Base-by-base conservation (phyloP, 1,139 yeast genomes). In the Scheffersomyces stambukii region DNA sequence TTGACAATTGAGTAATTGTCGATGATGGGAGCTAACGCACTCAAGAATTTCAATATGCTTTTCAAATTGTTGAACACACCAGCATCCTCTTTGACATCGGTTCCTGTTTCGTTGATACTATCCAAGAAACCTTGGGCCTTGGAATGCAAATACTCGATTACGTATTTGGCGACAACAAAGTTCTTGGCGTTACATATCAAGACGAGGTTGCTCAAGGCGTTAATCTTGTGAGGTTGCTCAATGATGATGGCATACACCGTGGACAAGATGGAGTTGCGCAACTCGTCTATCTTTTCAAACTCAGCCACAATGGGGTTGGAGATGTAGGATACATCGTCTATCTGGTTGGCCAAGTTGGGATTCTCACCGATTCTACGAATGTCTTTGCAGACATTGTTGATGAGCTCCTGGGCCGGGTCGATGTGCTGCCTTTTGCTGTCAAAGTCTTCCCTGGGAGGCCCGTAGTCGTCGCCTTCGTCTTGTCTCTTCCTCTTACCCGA, bases 171-270 rank as follows among this genome's bases (percentile, higher is more conserved):
- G 26, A 84, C 78, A 23, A 75, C 66, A 28, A 75, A 71, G 52
- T 79, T 79, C 40, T 72, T 72, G 10, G 82, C 67, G 54, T 82
- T 81, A 33, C 86, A 78, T 19, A 81, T 65, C 43, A 81, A 69
- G 8, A 89, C 60, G 41, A 86, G 67, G n/a, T 81, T 77, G 18
- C 86, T 72, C 36, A 89, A 59, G 14, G 81, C 74, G 15, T 79
- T 75, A 36, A 81, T 74, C 52, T 89, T 91, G 43, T 89, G 95
- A 1, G 97, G 97, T 54, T 89, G 96, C 54, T 91, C 98, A 23
- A 73, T 57, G 7, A 83, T 66, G 24, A 84, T 74, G 1, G 95
- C 86, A 36, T 70, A 69, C 18, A 86, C 54, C 1, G 88, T 82
- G 30, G 70, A 67, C 44, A 81, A 62, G 13, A 82, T 64, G 11